Evolutionary conservation across 2,329 filamentous ascomycete species (phyloP).

Genomic region (Verticillium nubilum): DNA sequence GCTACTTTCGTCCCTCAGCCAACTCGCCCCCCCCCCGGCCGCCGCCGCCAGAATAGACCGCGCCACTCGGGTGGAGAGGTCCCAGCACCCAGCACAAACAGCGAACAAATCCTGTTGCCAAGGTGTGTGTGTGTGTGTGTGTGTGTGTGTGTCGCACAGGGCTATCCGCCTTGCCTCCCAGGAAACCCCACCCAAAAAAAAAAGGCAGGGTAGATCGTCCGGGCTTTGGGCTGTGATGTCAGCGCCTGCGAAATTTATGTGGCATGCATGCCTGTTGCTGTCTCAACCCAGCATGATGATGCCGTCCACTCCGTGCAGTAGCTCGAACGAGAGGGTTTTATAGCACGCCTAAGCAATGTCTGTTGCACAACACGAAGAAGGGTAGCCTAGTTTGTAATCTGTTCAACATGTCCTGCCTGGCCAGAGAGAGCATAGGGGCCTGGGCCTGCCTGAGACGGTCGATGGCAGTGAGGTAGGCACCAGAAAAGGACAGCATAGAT

Average conservation of each 20-base stretch:
- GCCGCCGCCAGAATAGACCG: neutral
- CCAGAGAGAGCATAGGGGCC: too few species aligned
- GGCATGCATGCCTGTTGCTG: neutral
- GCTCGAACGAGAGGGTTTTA: too few species aligned
- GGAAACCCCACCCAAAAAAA: neutral
- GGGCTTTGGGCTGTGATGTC: neutral
- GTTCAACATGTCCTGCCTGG: too few species aligned
- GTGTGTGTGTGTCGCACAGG: neutral
- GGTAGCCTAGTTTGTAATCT: too few species aligned
- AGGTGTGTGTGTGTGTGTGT: neutral
- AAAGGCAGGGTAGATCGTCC: neutral
- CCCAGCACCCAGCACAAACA: neutral
- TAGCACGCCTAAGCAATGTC: too few species aligned
- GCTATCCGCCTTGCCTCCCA: neutral
- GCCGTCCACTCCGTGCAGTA: neutral
- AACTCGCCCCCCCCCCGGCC: neutral
- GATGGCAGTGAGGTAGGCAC: neutral
- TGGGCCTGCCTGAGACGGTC: too few species aligned
- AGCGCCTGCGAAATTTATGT: neutral
- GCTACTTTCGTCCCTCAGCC: neutral
- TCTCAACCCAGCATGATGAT: neutral
- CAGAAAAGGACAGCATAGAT: neutral
- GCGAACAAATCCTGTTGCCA: neutral
- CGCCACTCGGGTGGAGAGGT: neutral
- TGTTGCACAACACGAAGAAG: too few species aligned